Evolutionary conservation across 2,329 filamentous ascomycete genomes (phyloP), one percentile per base, ranked within the genome.

Genomic region (Diplocarpon rosae): DNA sequence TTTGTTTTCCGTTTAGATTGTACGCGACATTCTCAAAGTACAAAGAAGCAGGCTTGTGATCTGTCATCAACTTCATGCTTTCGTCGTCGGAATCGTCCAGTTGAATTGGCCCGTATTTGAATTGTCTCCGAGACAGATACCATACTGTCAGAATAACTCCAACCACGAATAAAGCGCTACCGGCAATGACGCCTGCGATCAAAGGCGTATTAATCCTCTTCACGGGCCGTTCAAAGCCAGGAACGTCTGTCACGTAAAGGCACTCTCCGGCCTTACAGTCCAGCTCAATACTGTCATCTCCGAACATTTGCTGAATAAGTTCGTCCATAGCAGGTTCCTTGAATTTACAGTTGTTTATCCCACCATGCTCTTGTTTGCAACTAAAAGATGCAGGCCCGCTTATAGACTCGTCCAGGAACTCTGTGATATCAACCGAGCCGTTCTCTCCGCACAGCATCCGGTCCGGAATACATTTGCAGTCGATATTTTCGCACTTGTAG

Each of bases 181-280:
- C 83, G 17, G 88, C 89, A 57, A 98, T 96, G 37, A 95, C 85
- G 12, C 85, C 83, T 10, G 93, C 90, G 55, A 98, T 98, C 39
- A 98, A 72, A 2, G 90, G 92, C 0, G 90, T 96, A 63, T 98
- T 98, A 66, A 98, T 96, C 61, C 83, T 82, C 68, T 95, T 95
- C 48, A 95, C 75, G 0, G 90, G 88, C 15, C 83, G 76, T 54
- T 83, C 73, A 59, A 94, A 98, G 14, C 93, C 92, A 13, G 92
- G 92, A 6, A 96, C 81, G 58, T 96, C 85, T 5, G 89, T 95
- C 61, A 84, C 78, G 64, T 95, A 89, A 29, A 98, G 69, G 69
- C 92, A 98, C 67, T 98, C 92, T 48, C 92, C 92, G 17, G 89
- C 77, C 49, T 79, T 71, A 59, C 92, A 98, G 20, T 78, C 73